These are phyloP conservation scores for Starmerella geochares DNA, from an alignment of 805 yeast genomes.

Conservation along the genomic window DNA sequence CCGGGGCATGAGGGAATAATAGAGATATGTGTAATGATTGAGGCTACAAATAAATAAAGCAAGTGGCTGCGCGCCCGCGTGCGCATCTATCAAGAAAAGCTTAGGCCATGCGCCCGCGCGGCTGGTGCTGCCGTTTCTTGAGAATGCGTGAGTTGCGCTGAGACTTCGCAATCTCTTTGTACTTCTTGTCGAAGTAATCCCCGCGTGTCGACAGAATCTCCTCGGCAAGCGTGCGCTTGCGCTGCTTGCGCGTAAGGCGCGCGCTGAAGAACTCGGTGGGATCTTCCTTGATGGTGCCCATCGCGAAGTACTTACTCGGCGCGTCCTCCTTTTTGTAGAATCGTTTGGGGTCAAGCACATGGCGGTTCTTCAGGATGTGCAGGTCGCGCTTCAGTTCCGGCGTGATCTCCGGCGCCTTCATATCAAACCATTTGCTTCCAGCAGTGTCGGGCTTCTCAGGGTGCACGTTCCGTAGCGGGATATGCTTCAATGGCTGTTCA, in stretches of 20 bases:
- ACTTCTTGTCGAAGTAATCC: conserved; percentile 82
- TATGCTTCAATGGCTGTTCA: conserved; percentile 11
- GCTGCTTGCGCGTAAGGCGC: conserved; percentile 56
- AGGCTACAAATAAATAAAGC: background rate
- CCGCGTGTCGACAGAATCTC: conserved; percentile 50
- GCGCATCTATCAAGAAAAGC: background rate
- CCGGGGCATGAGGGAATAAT: background rate
- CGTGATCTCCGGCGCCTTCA: conserved; percentile 69
- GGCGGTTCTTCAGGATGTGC: conserved; percentile 69
- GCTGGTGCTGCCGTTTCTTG: conserved; percentile 41
- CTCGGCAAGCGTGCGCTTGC: conserved; percentile 70
- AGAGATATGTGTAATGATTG: background rate
- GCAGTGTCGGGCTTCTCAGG: conserved; percentile 32
- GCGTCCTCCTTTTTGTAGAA: conserved; percentile 73
- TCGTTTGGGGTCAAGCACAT: conserved; percentile 88
- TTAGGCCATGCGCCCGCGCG: conserved; percentile 7
- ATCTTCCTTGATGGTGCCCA: conserved; percentile 81
- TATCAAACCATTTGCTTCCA: conserved; percentile 66
- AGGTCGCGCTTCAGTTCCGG: conserved; percentile 66
- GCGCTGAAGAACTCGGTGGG: conserved; percentile 65
- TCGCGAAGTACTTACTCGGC: conserved; percentile 68
- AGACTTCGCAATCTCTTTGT: conserved; percentile 61
- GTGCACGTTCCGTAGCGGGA: conserved; percentile 26
- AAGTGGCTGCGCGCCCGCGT: background rate
- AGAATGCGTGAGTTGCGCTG: conserved; percentile 48